Base-by-base conservation (phyloP, 2,329 filamentous ascomycete genomes). In the Neoarthrinium moseri region DNA sequence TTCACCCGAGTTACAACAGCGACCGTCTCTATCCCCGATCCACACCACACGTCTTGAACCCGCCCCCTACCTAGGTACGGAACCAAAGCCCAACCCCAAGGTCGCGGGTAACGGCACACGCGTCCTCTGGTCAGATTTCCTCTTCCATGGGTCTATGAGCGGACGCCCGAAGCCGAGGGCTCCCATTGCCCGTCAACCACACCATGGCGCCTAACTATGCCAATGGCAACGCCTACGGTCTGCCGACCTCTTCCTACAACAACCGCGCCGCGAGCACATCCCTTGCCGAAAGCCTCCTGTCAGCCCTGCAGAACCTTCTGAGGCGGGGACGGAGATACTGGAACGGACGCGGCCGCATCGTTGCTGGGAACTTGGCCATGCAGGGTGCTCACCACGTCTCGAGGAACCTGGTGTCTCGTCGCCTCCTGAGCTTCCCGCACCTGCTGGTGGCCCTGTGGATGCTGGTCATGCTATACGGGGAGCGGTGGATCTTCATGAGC, bases 391-490 rank as follows among this genome's bases (percentile, higher is more conserved):
- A 61, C 18, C 67, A 67, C 48, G 39, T 71, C 47, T 63, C 63
- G 54, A 63, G 63, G 57, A 81, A 81, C 55, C 53, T 83, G 59
- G 69, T 70, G 26, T 61, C 70, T 18, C 68, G 71, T 35, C 72
- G 78, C n/a, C 54, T 84, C 22, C 55, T 84, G 39, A 83, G 75
- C 68, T 74, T 90, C 46, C 79, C 83, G 27, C 86, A 88, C 61
- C 64, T 84, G 13, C 64, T 95, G 52, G 81, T 88, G 15, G 62
- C 80, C 11, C 48, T 91, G 36, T 99, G 94, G 92, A 58, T 91
- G 32, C 64, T 89, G 18, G 76, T 87, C 17, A 59, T 99, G 51
- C 81, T 94, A 53, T 94, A 89, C 83, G 91, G 92, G 1, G 94
- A 99, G 71, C 77, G 87, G 48, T 87, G 80, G 67, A 78, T 86